Evolutionary conservation across 306 rosid species (phyloP), one percentile per base, ranked within the genome.

Genomic region (Medicago lupulina): DNA sequence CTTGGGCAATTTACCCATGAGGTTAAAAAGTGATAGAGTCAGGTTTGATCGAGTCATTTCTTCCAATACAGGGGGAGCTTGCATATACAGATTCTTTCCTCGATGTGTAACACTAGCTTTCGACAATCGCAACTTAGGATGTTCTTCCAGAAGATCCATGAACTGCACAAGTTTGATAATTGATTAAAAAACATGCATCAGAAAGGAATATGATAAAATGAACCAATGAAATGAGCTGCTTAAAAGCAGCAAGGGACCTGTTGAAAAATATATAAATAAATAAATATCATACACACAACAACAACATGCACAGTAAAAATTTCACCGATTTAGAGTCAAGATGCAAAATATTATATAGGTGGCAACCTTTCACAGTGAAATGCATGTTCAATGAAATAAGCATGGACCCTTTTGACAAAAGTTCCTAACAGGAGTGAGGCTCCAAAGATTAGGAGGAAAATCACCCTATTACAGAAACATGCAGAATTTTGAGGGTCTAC

Each of bases 11-110:
- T 95, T 87, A 47, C 89, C 97, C 89, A 95, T 90, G 73, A 90
- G 83, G 8, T 92, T 86, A 70, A 86, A 95, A 74, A 95, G 89
- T 58, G 88, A 51, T 34, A 76, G 28, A 67, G 82, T 74, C 77
- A 95, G 83, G 86, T 95, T 95, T 25, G 97, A 88, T 81, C 97
- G 76, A 64, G 99, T 95, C 99, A 95, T 90, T 86, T 95, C 97
- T 82, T 95, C 99, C 84, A 95, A 86, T 8, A 92, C 88, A 3
- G 96, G 97, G 16, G 98, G 99, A 6, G 98, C 98, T 83, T 95
- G 97, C 97, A 95, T 92, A 88, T 90, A 92, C 11, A 92, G 81
- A 82, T 86, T 95, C 89, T 87, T 90, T 73, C 98, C 96, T 81
- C 79, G 78, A 69, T 90, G 91, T 5, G 88, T 79, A 67, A 95